These are phyloP conservation scores for Phytopythium ostracodes DNA, from an alignment of 352 stramenopile genomes.

Conservation along the genomic window DNA sequence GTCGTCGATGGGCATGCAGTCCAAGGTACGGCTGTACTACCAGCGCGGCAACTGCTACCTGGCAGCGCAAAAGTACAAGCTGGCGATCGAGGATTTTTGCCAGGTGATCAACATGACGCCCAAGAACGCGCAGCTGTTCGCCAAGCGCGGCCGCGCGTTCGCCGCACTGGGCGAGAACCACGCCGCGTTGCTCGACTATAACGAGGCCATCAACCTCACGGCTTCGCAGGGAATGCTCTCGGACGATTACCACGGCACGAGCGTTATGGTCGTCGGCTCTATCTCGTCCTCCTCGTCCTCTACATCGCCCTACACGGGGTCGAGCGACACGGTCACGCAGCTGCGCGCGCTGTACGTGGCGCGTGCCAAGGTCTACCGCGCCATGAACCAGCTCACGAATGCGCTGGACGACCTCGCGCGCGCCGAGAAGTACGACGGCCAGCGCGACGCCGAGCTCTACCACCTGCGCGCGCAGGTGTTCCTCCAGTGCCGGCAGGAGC, in stretches of 20 bases:
- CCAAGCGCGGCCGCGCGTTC: constrained; percentile 59
- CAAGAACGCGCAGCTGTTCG: constrained; percentile 59
- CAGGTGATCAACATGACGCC: constrained; percentile 64
- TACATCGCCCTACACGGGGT: neutral
- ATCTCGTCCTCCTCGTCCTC: neutral
- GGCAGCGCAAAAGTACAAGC: constrained; percentile 43
- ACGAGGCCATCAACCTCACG: constrained; percentile 50
- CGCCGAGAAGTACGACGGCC: constrained; percentile 40
- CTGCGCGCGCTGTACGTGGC: constrained; percentile 45
- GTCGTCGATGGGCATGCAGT: constrained; percentile 11
- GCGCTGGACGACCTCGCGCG: constrained; percentile 52
- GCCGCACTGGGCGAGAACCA: constrained; percentile 46
- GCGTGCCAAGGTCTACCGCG: constrained; percentile 43
- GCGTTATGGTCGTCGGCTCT: constrained; percentile 16
- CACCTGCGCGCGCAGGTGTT: constrained; percentile 56
- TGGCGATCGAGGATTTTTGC: constrained; percentile 71
- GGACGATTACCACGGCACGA: constrained; percentile 11
- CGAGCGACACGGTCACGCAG: constrained; percentile 26
- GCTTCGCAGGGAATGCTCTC: constrained; percentile 29
- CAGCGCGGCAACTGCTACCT: constrained; percentile 62
- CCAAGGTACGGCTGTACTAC: constrained; percentile 54
- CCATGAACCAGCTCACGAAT: constrained; percentile 47
- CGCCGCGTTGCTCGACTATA: constrained; percentile 61
- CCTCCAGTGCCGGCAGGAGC: constrained; percentile 37
- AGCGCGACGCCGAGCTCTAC: constrained; percentile 54